These are phyloP conservation scores for Orychophragmus violaceus DNA, from an alignment of 345 rosid species.

Conservation along the genomic window DNA sequence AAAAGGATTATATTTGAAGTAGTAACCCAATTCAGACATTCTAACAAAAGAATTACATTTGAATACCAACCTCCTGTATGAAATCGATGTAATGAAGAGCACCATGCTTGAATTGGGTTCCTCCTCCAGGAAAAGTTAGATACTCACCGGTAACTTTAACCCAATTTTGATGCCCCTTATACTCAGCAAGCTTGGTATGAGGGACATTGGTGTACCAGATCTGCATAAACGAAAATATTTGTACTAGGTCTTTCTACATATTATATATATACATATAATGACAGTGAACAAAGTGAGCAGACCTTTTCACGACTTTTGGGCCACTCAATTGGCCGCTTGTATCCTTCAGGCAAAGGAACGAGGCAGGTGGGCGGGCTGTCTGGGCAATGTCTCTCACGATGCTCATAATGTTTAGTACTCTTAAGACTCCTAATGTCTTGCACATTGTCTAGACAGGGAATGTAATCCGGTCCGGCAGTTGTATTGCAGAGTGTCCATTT, in stretches of 20 bases:
- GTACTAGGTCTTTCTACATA: neutral
- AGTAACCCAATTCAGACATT: neutral
- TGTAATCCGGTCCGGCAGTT: conserved; percentile 84
- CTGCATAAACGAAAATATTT: conserved; percentile 34
- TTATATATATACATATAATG: neutral
- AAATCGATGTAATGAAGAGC: conserved; percentile 94
- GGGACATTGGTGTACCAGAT: conserved; percentile 94
- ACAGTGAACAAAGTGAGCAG: neutral
- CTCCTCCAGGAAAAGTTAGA: conserved; percentile 97
- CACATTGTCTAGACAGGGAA: conserved; percentile 94
- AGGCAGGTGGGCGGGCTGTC: conserved; percentile 88
- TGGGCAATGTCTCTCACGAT: conserved; percentile 97
- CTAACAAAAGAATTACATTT: neutral
- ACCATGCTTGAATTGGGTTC: conserved; percentile 93
- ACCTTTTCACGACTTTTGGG: conserved; percentile 97
- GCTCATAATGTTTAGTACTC: conserved; percentile 86
- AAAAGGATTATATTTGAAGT: neutral
- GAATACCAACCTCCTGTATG: conserved; percentile 66
- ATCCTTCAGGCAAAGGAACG: conserved; percentile 82
- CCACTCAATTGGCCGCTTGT: conserved; percentile 73
- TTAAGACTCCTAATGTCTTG: conserved; percentile 68
- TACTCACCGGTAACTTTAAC: conserved; percentile 89
- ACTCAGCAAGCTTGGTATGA: conserved; percentile 80
- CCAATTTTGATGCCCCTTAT: conserved; percentile 98
- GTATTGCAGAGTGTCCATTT: conserved; percentile 82